Conservation (phyloP, 352 stramenopile genomes). For the Pythium brassicae region DNA sequence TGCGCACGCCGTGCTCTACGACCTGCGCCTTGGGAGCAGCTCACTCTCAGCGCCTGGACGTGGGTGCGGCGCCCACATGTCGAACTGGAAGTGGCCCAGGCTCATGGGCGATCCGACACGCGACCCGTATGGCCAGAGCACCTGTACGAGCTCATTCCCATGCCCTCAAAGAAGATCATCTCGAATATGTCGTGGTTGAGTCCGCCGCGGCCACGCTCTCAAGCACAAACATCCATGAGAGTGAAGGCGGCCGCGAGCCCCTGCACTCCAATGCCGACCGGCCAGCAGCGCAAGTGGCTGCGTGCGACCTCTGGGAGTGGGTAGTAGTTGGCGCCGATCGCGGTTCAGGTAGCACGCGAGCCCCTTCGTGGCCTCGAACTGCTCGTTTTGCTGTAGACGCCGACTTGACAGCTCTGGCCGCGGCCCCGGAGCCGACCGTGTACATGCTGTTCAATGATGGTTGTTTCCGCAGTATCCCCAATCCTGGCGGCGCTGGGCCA, state of each 20-base stretch:
- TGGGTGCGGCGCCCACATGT: slow-evolving; percentile 97
- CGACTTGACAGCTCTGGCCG: too few species aligned
- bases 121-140: slow-evolving; percentile 95
- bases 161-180: slow-evolving; percentile 98
- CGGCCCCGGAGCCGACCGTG: too few species aligned
- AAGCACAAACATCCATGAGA: slow-evolving; percentile 95
- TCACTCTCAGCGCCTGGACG: slow-evolving; percentile 94
- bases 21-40: slow-evolving; percentile 91
- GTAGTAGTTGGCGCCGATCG: slow-evolving; percentile 99
- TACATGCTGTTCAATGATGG: too few species aligned
- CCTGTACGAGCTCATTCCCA: slow-evolving; percentile 94
- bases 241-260: slow-evolving; percentile 98
- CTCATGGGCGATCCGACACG: slow-evolving; percentile 96
- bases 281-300: slow-evolving; percentile 97
- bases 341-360: slow-evolving; percentile 98
- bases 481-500: too few species aligned
- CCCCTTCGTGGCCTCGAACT: slow-evolving; percentile 95
- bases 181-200: slow-evolving; percentile 99
- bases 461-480: too few species aligned
- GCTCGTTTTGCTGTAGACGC: too few species aligned
- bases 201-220: slow-evolving; percentile 86
- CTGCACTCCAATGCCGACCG: slow-evolving; percentile 98
- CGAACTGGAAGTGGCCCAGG: slow-evolving; percentile 97
- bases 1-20: slow-evolving; percentile 94
- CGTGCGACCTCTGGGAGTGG: slow-evolving; percentile 85